Evolutionary conservation across 2,329 filamentous ascomycete genomes (phyloP).

Genomic region (Rutstroemia sp.): DNA sequence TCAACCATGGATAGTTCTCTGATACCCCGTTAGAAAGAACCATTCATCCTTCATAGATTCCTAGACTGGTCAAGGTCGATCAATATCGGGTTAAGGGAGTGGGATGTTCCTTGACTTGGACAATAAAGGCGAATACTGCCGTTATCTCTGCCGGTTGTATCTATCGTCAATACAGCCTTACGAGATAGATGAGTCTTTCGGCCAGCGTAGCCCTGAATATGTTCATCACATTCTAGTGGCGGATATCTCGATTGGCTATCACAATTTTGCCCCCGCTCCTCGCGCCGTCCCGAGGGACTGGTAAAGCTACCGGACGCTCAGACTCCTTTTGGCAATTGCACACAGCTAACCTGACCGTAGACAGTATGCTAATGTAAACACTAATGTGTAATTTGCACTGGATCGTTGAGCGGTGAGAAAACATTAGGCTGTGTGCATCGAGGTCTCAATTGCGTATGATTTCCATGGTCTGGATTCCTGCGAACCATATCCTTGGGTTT

Average conservation of each 20-base stretch:
- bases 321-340: not conserved
- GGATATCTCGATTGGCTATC: slow-evolving; percentile 1
- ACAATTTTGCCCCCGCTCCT: not conserved
- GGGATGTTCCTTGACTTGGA: not conserved
- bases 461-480: slow-evolving; percentile 2
- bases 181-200: not conserved
- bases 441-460: not conserved
- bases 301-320: not conserved
- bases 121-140: not conserved
- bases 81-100: not conserved
- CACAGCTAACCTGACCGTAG: not conserved
- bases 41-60: not conserved
- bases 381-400: not conserved
- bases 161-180: slow-evolving; percentile 7
- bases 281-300: not conserved
- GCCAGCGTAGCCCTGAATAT: not conserved
- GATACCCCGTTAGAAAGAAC: not conserved
- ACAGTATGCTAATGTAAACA: not conserved
- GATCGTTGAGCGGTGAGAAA: not conserved
- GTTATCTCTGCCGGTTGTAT: not conserved
- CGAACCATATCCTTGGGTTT: not conserved
- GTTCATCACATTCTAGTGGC: not conserved
- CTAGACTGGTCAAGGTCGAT: not conserved
- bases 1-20: not conserved
- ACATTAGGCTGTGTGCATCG: not conserved